Evolutionary conservation across 2,329 filamentous ascomycete genomes (phyloP).

Genomic region (Emydomyces testavorans): DNA sequence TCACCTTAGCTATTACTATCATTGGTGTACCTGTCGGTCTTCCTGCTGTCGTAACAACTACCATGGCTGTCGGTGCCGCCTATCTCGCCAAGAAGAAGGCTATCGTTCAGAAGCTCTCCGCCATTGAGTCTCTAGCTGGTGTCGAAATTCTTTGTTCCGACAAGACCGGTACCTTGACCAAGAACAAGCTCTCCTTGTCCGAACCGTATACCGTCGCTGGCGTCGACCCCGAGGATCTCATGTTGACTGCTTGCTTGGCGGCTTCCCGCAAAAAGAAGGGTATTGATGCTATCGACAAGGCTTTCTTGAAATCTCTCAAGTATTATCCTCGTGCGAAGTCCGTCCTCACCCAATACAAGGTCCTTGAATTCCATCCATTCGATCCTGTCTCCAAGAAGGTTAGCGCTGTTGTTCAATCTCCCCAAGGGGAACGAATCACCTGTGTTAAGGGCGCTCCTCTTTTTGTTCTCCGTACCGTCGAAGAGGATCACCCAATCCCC

Average conservation of each 20-base stretch:
- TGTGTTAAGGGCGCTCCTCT: constrained; percentile 88
- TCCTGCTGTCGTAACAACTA: constrained; percentile 83
- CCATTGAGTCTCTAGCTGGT: constrained; percentile 83
- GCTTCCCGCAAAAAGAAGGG: constrained; percentile 91
- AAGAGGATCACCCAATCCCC: constrained; percentile 70
- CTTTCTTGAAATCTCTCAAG: constrained; percentile 75
- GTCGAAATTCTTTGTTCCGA: constrained; percentile 90
- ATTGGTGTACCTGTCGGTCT: constrained; percentile 89
- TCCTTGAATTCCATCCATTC: constrained; percentile 75
- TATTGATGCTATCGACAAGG: constrained; percentile 90
- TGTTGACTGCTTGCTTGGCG: constrained; percentile 82
- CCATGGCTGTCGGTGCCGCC: constrained; percentile 85
- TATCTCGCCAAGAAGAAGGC: constrained; percentile 88
- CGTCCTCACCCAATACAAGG: constrained; percentile 71
- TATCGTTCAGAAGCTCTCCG: constrained; percentile 84
- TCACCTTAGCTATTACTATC: constrained; percentile 80
- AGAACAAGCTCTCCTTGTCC: constrained; percentile 81
- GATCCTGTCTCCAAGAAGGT: constrained; percentile 93
- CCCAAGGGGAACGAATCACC: constrained; percentile 69
- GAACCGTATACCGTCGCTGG: constrained; percentile 75
- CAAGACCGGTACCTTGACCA: constrained; percentile 87
- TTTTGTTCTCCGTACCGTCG: constrained; percentile 75
- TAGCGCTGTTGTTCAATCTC: constrained; percentile 68
- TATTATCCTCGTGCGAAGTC: constrained; percentile 73
- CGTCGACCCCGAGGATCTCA: constrained; percentile 75